Percentiles rank a stretch among this genome's conserved stretches.
Conservation (phyloP, 768 basidiomycete genomes). For the Kwoniella pini region DNA sequence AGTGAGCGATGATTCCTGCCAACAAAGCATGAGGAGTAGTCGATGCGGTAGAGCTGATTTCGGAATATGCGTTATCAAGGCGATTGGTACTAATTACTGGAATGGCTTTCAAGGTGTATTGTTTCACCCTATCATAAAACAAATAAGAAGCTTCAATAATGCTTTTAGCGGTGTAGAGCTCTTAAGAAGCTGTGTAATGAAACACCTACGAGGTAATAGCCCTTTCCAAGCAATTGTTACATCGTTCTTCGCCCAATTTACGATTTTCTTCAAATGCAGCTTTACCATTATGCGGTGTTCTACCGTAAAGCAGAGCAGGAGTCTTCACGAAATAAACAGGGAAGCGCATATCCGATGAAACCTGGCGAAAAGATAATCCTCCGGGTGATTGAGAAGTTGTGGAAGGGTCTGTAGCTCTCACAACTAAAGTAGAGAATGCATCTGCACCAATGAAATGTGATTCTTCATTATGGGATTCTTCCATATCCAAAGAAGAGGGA, state of each 20-base stretch:
- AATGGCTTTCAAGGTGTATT: too few relatives aligned
- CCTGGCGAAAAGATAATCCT: constrained; percentile 21
- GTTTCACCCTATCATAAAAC: too few relatives aligned
- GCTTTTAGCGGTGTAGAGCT: too few relatives aligned
- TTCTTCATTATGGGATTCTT: constrained; percentile 22
- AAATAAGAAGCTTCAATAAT: too few relatives aligned
- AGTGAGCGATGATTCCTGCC: neutral
- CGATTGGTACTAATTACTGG: too few relatives aligned
- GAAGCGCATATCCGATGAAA: constrained; percentile 16
- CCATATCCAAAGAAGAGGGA: constrained; percentile 16
- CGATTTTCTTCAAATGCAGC: constrained; percentile 16
- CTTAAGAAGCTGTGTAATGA: too few relatives aligned
- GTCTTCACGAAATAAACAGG: constrained; percentile 25
- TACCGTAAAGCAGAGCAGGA: constrained; percentile 24
- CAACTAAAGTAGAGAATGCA: constrained; percentile 21
- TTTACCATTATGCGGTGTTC: constrained; percentile 7
- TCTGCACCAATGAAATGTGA: constrained; percentile 23
- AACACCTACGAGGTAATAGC: too few relatives aligned
- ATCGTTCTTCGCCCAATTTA: constrained; percentile 1
- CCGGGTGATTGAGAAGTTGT: constrained; percentile 3
- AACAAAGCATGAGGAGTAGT: neutral
- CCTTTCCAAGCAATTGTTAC: neutral
- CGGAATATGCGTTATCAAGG: too few relatives aligned
- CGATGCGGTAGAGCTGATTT: too few relatives aligned
- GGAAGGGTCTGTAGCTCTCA: constrained; percentile 8